Percentiles rank a stretch among this genome's conserved stretches.
Conservation (phyloP, 768 basidiomycete genomes). For the Lactifluus volemus region DNA sequence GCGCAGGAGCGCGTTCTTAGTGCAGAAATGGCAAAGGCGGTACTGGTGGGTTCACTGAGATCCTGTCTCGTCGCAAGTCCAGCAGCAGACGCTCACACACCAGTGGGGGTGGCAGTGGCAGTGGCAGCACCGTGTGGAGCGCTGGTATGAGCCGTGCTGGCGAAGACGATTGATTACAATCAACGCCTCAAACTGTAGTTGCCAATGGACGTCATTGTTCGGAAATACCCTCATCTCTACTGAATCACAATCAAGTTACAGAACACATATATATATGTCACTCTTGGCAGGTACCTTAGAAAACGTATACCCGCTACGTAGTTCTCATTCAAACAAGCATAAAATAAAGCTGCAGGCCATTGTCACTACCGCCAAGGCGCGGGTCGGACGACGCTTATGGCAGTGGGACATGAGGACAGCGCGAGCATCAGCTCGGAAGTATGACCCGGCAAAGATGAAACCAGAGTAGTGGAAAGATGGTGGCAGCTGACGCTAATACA, state of each 20-base stretch:
- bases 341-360: neutral
- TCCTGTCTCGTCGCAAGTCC: slow-evolving; percentile 39
- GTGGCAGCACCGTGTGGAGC: slow-evolving; percentile 79
- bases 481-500: neutral
- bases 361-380: neutral
- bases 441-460: neutral
- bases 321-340: slow-evolving; percentile 5
- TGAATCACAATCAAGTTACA: slow-evolving; percentile 3
- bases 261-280: slow-evolving; percentile 7
- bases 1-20: slow-evolving; percentile 66
- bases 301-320: slow-evolving; percentile 15
- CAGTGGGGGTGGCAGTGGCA: slow-evolving; percentile 58
- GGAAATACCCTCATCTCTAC: slow-evolving; percentile 5
- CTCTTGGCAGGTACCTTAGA: slow-evolving; percentile 6
- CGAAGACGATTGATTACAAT: slow-evolving; percentile 27
- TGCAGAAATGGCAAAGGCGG: slow-evolving; percentile 65
- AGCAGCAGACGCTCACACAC: slow-evolving; percentile 50
- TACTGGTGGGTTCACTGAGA: slow-evolving; percentile 72
- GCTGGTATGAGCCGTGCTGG: slow-evolving; percentile 67
- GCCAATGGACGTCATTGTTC: neutral
- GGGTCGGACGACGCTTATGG: neutral
- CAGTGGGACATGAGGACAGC: neutral
- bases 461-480: neutral
- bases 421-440: neutral
- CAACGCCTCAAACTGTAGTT: neutral